phyloP scores from a whole-genome alignment of 768 basidiomycete genomes.

The Ramaria rubella region DNA sequence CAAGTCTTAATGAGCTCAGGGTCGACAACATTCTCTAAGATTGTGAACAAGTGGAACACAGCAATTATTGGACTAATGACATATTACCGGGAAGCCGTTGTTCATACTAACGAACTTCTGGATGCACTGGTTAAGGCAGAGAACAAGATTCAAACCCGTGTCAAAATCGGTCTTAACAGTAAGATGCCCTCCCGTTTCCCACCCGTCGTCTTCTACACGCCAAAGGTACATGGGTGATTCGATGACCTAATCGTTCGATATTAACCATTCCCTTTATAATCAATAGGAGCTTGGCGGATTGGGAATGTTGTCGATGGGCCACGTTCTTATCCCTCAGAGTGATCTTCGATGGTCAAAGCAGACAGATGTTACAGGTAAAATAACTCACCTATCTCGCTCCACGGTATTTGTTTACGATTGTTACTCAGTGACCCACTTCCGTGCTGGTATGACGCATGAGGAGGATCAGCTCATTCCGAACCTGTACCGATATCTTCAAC shows the following conservation, averaged over 20 bases:
- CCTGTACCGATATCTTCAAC: constrained; percentile 92
- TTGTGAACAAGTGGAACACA: constrained; percentile 98
- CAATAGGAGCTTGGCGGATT: constrained; percentile 86
- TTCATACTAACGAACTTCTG: constrained; percentile 93
- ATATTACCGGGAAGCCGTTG: constrained; percentile 95
- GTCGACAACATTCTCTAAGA: constrained; percentile 97
- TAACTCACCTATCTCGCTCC: neutral
- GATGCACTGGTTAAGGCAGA: constrained; percentile 97
- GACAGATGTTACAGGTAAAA: constrained; percentile 82
- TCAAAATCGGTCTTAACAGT: constrained; percentile 98
- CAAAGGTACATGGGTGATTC: constrained; percentile 48
- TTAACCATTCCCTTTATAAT: constrained; percentile 1
- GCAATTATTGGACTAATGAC: constrained; percentile 95
- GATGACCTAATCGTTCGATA: neutral
- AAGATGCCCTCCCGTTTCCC: constrained; percentile 99
- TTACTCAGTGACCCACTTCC: constrained; percentile 86
- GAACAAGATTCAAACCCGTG: constrained; percentile 99
- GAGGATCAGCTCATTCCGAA: constrained; percentile 96
- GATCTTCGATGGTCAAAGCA: constrained; percentile 98
- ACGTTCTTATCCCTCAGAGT: constrained; percentile 96
- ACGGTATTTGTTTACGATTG: constrained; percentile 3
- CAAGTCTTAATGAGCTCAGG: constrained; percentile 98
- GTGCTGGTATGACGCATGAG: constrained; percentile 96
- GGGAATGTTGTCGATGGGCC: constrained; percentile 99
- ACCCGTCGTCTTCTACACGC: constrained; percentile 92